Conservation (phyloP, 2,329 filamentous ascomycete species). For the Huntiella moniliformis region DNA sequence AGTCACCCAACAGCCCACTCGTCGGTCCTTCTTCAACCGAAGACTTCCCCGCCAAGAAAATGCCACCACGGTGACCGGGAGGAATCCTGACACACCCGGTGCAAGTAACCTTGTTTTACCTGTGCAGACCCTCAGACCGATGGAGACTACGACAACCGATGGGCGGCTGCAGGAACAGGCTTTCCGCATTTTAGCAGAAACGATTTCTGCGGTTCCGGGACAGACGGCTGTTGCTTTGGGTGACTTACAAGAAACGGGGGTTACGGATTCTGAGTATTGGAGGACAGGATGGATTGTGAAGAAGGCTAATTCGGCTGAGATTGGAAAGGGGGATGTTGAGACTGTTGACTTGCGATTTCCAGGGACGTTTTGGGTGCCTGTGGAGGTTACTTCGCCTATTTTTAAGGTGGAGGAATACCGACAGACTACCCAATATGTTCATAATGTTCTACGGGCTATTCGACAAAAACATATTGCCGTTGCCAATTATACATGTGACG, state of each 20-base stretch:
- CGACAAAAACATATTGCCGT: constrained; percentile 12
- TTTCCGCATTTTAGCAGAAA: constrained; percentile 15
- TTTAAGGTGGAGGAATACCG: constrained; percentile 15
- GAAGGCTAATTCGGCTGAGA: constrained; percentile 21
- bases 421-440: background rate
- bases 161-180: constrained; percentile 5
- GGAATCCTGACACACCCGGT: no score
- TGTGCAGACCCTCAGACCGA: no score
- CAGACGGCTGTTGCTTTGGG: constrained; percentile 16
- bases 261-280: constrained; percentile 19
- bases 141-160: no score
- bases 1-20: background rate
- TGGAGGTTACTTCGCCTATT: constrained; percentile 22
- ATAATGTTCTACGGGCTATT: background rate
- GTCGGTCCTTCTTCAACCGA: background rate
- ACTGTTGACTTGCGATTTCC: constrained; percentile 8
- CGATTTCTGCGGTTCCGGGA: constrained; percentile 13
- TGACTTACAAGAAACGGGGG: constrained; percentile 14
- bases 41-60: no score
- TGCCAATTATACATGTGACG: constrained; percentile 22
- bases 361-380: constrained; percentile 19
- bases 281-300: constrained; percentile 23
- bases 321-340: constrained; percentile 16
- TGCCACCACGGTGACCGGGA: no score
- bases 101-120: no score